Percentiles rank a stretch among this genome's conserved stretches.
Evolutionary conservation across 352 stramenopile species (phyloP).

Genomic region (Thalassiosira sp.): DNA sequence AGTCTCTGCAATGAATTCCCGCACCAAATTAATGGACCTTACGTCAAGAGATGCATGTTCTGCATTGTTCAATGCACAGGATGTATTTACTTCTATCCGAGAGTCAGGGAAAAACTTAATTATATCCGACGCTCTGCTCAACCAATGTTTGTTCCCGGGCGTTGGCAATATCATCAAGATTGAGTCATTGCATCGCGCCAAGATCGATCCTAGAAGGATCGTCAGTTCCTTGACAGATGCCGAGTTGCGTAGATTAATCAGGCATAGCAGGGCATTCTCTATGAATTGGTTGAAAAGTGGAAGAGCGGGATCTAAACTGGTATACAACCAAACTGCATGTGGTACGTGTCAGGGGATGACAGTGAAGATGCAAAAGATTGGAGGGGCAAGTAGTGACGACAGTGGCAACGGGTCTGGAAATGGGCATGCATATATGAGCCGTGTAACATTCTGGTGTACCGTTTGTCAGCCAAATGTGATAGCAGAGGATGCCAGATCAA

Average conservation of each 20-base stretch:
- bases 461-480: slow-evolving; percentile 57
- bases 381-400: slow-evolving; percentile 19
- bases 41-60: slow-evolving; percentile 51
- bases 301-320: slow-evolving; percentile 52
- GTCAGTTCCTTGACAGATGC: slow-evolving; percentile 43
- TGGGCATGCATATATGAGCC: slow-evolving; percentile 43
- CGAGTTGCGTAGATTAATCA: slow-evolving; percentile 46
- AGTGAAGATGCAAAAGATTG: slow-evolving; percentile 68
- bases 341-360: slow-evolving; percentile 48
- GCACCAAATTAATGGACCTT: slow-evolving; percentile 49
- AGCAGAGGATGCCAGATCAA: background rate
- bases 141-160: slow-evolving; percentile 63
- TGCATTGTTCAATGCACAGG: slow-evolving; percentile 47
- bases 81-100: slow-evolving; percentile 45
- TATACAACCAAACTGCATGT: slow-evolving; percentile 69
- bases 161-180: slow-evolving; percentile 75
- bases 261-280: slow-evolving; percentile 45
- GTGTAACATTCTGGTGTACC: slow-evolving; percentile 67
- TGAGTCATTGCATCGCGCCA: slow-evolving; percentile 56
- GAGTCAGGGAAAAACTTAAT: slow-evolving; percentile 29
- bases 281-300: slow-evolving; percentile 63
- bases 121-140: slow-evolving; percentile 60
- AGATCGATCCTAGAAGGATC: slow-evolving; percentile 53
- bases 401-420: slow-evolving; percentile 14
- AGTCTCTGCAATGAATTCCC: slow-evolving; percentile 42